A percentile compares a stretch with the other conserved stretches of the same genome.
These are phyloP conservation scores for Pseudonectria buxi DNA, from an alignment of 2,329 filamentous ascomycete genomes.

Conservation along the genomic window DNA sequence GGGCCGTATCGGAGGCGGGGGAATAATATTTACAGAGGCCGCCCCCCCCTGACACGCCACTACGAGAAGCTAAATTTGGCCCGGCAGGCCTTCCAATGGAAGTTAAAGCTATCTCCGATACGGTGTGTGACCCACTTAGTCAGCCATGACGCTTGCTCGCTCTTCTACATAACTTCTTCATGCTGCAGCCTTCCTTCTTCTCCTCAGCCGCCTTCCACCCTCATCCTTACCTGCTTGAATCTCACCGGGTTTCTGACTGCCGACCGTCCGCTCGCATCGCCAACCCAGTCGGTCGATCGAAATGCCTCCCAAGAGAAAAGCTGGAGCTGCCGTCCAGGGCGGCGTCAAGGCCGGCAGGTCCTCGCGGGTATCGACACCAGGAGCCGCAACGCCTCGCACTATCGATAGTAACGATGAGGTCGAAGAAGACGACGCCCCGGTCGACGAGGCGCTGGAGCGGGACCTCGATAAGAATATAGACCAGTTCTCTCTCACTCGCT, in stretches of 20 bases:
- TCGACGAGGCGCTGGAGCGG: conserved; percentile 46
- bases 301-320: conserved; percentile 71
- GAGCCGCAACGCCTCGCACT: conserved; percentile 53
- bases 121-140: too few relatives aligned
- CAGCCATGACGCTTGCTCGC: too few relatives aligned
- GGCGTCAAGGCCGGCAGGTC: conserved; percentile 49
- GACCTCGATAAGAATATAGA: conserved; percentile 53
- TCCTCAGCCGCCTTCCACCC: conserved; percentile 1
- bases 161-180: too few relatives aligned
- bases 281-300: conserved; percentile 13
- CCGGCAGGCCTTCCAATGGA: conserved; percentile 4
- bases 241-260: conserved; percentile 3
- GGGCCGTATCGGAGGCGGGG: conserved; percentile 4
- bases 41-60: conserved; percentile 6
- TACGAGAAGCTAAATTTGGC: neutral
- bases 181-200: too few relatives aligned
- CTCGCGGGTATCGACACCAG: conserved; percentile 54
- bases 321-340: conserved; percentile 40
- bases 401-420: conserved; percentile 47
- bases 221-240: neutral
- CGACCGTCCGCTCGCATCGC: conserved; percentile 3
- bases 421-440: conserved; percentile 41
- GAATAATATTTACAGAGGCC: conserved; percentile 9
- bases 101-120: too few relatives aligned
- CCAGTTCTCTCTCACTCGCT: conserved; percentile 49